Conservation (phyloP, 768 basidiomycete genomes). For the Suillus occidentalis region DNA sequence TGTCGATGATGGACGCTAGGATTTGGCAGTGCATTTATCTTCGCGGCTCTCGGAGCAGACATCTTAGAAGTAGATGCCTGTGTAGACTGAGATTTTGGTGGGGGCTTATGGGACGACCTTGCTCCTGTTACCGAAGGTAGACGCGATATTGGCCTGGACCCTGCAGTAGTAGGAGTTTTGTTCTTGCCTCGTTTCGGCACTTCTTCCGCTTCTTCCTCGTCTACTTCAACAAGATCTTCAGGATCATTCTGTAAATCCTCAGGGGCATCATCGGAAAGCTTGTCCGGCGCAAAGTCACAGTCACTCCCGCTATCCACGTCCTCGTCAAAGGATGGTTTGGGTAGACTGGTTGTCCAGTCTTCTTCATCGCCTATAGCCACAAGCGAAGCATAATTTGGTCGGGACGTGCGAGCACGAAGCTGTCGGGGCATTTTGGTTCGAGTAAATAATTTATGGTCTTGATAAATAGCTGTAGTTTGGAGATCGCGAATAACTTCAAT, state of each 20-base stretch:
- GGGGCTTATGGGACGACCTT: slow-evolving; percentile 21
- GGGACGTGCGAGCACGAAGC: slow-evolving; percentile 55
- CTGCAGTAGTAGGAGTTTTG: slow-evolving; percentile 5
- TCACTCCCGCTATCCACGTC: slow-evolving; percentile 50
- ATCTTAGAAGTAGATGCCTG: slow-evolving; percentile 8
- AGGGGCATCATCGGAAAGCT: slow-evolving; percentile 29
- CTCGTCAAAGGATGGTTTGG: slow-evolving; percentile 26
- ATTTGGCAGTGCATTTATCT: slow-evolving; percentile 59
- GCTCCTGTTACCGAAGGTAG: slow-evolving; percentile 16
- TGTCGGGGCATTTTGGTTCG: slow-evolving; percentile 48
- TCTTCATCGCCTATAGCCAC: slow-evolving; percentile 35
- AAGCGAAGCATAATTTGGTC: slow-evolving; percentile 48
- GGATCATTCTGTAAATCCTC: slow-evolving; percentile 31
- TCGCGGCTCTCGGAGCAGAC: slow-evolving; percentile 20
- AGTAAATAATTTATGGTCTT: not conserved
- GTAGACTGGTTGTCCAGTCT: slow-evolving; percentile 38
- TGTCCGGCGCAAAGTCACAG: slow-evolving; percentile 57
- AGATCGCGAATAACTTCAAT: too few relatives aligned
- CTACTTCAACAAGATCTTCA: slow-evolving; percentile 30
- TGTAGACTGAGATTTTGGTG: slow-evolving; percentile 14
- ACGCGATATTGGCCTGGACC: not conserved
- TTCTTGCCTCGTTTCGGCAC: slow-evolving; percentile 13
- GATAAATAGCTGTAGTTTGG: not conserved
- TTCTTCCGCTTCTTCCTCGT: slow-evolving; percentile 25
- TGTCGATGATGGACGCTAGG: slow-evolving; percentile 75